Base-by-base conservation (phyloP, 257 asterid species). In the Salvia miltiorrhiza region DNA sequence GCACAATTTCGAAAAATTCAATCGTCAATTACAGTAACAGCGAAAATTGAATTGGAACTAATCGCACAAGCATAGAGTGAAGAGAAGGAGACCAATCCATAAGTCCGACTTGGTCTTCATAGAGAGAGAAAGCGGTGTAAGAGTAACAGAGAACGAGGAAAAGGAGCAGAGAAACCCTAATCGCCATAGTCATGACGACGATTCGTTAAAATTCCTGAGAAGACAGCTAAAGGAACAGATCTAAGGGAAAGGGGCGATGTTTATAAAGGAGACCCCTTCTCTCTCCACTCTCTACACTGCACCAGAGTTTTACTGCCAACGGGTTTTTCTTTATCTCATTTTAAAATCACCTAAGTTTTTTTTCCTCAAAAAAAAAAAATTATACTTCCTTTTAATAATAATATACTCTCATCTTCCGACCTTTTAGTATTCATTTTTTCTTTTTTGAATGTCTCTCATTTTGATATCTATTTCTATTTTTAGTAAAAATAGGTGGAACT, bases 101-200 rank as follows among this genome's bases (percentile, higher is more conserved):
- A 81, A 90, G 90, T 68, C 98, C 97, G 80, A 82, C 97, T 88
- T 93, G 98, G 68, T 93, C 98, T 83, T 90, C 87, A 40, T 81
- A 85, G 17, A 93, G 80, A 52, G 94, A 86, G n/a, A 82, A 55
- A 19, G 87, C 56, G 16, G 81, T 78, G 53, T 56, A 77, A 12
- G 79, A 68, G 11, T 78, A 77, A 12, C 81, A 72, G 10, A 84
- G 33, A 67, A 83, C 48, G 41, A 86, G 0, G 55, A 86, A 30
- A 30, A 85, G 74, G 3, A 84, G 74, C 61, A 84, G 80, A 17
- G 49, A 82, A 86, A 52, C 87, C 85, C 90, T 84, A 86, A 87
- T 81, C 90, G 90, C 93, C 96, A 79, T 88, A 26, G 73, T 64
- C 79, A 82, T 81, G 93, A 86, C 90, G 86, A 76, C n/a, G 50